phyloP scores from a whole-genome alignment of 352 stramenopile species.

The Globisporangium cystogenes region DNA sequence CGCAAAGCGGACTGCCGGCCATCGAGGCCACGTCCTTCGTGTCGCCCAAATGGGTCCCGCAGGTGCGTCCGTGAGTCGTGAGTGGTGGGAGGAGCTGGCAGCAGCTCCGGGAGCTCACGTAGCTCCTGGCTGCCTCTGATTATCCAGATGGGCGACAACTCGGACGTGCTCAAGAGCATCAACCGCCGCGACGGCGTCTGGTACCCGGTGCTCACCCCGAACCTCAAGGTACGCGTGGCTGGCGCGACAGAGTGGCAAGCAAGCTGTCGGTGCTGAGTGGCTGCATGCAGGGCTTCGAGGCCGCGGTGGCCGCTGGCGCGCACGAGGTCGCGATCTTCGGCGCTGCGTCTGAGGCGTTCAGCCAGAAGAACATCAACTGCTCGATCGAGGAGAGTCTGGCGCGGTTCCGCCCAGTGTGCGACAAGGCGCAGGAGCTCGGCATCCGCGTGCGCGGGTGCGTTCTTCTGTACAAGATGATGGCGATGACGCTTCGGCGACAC shows the following conservation, averaged over 20 bases:
- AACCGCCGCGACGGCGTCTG: conserved; percentile 63
- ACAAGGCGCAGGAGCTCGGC: conserved; percentile 67
- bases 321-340: conserved; percentile 96
- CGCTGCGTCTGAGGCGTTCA: conserved; percentile 94
- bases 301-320: conserved; percentile 73
- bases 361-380: conserved; percentile 96
- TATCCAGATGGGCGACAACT: conserved; percentile 92
- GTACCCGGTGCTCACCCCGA: conserved; percentile 92
- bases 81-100: too few relatives aligned
- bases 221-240: conserved; percentile 69
- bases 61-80: conserved; percentile 27
- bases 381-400: conserved; percentile 94
- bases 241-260: too few relatives aligned
- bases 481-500: too few relatives aligned
- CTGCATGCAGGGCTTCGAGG: conserved; percentile 73
- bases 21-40: conserved; percentile 96
- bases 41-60: conserved; percentile 96
- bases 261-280: background rate
- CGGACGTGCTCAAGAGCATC: conserved; percentile 86
- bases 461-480: too few relatives aligned
- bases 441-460: conserved; percentile 87
- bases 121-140: too few relatives aligned
- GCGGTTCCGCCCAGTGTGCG: conserved; percentile 88
- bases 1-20: conserved; percentile 76
- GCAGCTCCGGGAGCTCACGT: background rate